These are phyloP conservation scores for Austroboletus eburneus DNA, from an alignment of 768 basidiomycete species.

Conservation along the genomic window DNA sequence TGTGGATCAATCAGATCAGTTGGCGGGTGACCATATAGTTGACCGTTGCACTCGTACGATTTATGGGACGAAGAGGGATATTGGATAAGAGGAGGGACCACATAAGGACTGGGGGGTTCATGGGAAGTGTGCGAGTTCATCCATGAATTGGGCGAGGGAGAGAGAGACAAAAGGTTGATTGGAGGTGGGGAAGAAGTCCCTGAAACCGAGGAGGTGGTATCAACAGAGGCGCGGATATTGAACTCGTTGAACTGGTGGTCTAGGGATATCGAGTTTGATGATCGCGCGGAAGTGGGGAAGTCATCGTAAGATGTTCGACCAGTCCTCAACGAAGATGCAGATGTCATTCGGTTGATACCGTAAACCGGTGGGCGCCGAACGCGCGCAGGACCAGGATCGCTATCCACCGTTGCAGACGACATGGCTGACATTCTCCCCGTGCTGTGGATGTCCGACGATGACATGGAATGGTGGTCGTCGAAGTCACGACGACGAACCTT, in stretches of 20 bases:
- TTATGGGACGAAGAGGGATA: conserved; percentile 36
- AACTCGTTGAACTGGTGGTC: conserved; percentile 80
- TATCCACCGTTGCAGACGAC: conserved; percentile 81
- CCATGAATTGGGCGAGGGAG: conserved; percentile 60
- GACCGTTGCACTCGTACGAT: conserved; percentile 51
- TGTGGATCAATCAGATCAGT: conserved; percentile 60
- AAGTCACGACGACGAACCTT: conserved; percentile 81
- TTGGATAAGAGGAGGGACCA: conserved; percentile 35
- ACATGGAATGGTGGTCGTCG: conserved; percentile 91
- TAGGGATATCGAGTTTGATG: conserved; percentile 74
- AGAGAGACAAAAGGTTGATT: conserved; percentile 68
- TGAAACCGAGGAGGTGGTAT: conserved; percentile 50
- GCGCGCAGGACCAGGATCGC: conserved; percentile 76
- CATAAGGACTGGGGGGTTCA: conserved; percentile 36
- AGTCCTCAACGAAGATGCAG: conserved; percentile 64
- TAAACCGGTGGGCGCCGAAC: conserved; percentile 60
- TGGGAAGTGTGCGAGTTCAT: conserved; percentile 43
- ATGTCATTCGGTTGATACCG: conserved; percentile 71
- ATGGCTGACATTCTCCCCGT: conserved; percentile 69
- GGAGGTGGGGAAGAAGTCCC: conserved; percentile 75
- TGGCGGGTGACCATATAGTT: conserved; percentile 52
- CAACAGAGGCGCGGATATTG: conserved; percentile 64
- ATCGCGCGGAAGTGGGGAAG: conserved; percentile 66
- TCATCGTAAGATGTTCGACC: conserved; percentile 62
- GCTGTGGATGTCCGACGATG: conserved; percentile 80